Base-by-base conservation (phyloP, 2,329 filamentous ascomycete genomes). In the Ceratocystis cacaofunesta region DNA sequence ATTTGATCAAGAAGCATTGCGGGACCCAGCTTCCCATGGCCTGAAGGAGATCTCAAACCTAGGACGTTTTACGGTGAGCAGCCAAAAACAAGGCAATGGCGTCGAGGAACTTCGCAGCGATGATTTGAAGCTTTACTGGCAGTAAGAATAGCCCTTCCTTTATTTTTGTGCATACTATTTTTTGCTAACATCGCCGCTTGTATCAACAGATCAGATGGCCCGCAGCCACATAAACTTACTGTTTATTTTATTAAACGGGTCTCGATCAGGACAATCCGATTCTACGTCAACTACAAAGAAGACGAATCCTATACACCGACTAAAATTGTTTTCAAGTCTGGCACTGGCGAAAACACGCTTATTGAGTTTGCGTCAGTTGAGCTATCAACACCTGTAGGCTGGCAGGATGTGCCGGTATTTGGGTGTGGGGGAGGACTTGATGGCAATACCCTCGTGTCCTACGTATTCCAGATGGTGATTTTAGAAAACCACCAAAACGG, bases 401-500 rank as follows among this genome's bases (percentile, higher is more conserved):
- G 94, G 94, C 87, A 96, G 65, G 88, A 95, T 73, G 87, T 96
- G 0, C 85, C 89, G 25, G 75, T 84, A 19, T 73, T 73, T 1
- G 78, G 78, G 12, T 78, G 78, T 0, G 82, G 81, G n/a, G 79
- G 80, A 50, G 84, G 82, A 60, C 80, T 79, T 61, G 85, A 85
- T 71, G 87, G 82, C 50, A 88, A 86, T 70, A 88, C 92, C 0
- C 82, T 97, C 19, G 85, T 92, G 68, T 91, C 89, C 17, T 96
- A 92, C 77, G 84, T 97, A 36, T 81, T 99, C 32, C 92, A 97
- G 74, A 86, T 97, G 72, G 86, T 89, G 70, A 87, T 99, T 61
- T 82, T 92, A 63, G 94, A 97, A 77, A 99, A 99, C 72, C 94
- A 99, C 74, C 94, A 99, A 76, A 99, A 99, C 74, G 94, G 94